A percentile compares a stretch with the other conserved stretches of the same genome.
Conservation (phyloP, 441 rosid species). For the Gossypium schwendimanii region DNA sequence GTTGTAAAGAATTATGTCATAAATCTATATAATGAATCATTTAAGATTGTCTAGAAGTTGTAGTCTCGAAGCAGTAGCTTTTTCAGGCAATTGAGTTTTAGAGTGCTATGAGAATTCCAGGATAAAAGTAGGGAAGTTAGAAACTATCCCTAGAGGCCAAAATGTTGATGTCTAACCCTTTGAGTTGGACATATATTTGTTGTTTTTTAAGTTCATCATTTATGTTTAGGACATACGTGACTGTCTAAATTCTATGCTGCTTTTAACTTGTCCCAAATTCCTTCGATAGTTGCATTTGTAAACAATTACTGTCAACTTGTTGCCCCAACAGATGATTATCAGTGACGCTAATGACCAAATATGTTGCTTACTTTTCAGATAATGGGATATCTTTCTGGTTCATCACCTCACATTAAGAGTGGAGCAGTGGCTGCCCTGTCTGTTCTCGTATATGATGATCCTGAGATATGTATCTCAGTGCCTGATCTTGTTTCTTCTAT, state of each 20-base stretch:
- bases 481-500: slow-evolving; percentile 69
- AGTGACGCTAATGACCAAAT: neutral
- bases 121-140: neutral
- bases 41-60: neutral
- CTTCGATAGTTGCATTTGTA: slow-evolving; percentile 2
- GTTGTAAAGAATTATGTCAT: neutral
- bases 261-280: neutral
- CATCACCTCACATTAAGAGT: slow-evolving; percentile 87
- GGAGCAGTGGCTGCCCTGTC: slow-evolving; percentile 94
- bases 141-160: neutral
- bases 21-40: neutral
- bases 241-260: neutral
- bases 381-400: slow-evolving; percentile 78
- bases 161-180: neutral
- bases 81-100: neutral
- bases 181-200: neutral
- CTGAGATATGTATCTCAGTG: slow-evolving; percentile 49
- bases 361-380: slow-evolving; percentile 42
- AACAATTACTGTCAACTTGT: neutral
- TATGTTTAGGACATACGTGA: neutral
- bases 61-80: neutral
- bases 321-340: neutral
- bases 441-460: slow-evolving; percentile 53
- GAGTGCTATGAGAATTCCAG: neutral
- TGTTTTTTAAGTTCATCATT: neutral